Evolutionary conservation across 2,329 filamentous ascomycete species (phyloP), one percentile per base, ranked within the genome.

Genomic region (Xylaria sp.): DNA sequence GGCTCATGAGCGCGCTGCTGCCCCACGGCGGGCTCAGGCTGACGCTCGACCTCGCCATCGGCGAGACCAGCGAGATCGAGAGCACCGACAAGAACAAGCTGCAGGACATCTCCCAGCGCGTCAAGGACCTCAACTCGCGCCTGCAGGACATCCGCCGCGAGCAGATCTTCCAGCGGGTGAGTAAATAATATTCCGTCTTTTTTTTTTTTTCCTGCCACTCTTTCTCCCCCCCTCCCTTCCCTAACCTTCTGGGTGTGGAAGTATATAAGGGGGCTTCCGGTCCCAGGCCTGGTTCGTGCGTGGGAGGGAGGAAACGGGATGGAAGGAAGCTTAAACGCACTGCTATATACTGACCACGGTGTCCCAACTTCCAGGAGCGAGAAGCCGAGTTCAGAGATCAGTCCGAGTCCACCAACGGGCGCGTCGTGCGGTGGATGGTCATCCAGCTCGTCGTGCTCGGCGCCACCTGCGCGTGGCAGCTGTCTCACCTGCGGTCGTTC

Each of bases 341-440:
- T 56, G 51, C n/a, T n/a, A 54, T 48, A 34, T 43, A 60, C 17
- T 54, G 42, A 51, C 11, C 9, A 13, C 11, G 29, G 9, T 34
- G 16, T 26, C 24, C 24, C 24, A 42, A 59, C 8, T 19, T 6
- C 22, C 52, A 97, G 90, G 94, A 97, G 82, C 91, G 94, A 63
- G 94, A 99, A 72, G 92, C 92, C 66, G 92, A 97, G 73, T 99
- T 99, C 82, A 86, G 94, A 76, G 94, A 99, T 76, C 94, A 97
- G 75, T 97, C 92, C 66, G 94, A 99, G 76, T 81, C 85, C 39
- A 97, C 93, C 62, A 99, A 99, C 75, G 80, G 86, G 51, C 89
- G 93, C 67, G 93, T 97, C 60, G 86, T 97, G 46, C 87, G 92
- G 65, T 99, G 94, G 93, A 93, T 94, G 63, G 69, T 97, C 62